Evolutionary conservation across 306 rosid genomes (phyloP), one percentile per base, ranked within the genome.

Genomic region (Pachyrhizus erosus): DNA sequence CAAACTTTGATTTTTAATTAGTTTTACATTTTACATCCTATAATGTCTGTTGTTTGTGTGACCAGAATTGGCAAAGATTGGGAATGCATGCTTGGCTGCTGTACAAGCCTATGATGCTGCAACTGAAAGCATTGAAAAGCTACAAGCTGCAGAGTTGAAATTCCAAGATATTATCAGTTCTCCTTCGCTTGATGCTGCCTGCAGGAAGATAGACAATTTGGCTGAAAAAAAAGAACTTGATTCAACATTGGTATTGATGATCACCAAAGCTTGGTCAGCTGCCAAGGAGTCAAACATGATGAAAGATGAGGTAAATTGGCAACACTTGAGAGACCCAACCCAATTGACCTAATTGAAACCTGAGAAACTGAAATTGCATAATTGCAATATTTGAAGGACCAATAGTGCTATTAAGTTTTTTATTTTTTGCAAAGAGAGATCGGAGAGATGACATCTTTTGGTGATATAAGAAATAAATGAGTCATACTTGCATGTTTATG

Each of bases 231-330:
- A 87, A 62, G 90, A 96, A 78, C 97, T 96, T 4, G 98, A 96
- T 81, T 91, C 98, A 3, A 81, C 99, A 23, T 84, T 93, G 86
- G 99, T 89, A 65, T 87, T 96, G 91, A 96, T 93, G 99, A 92
- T 96, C 83, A 87, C 97, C 76, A 96, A 96, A 89, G 98, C 99
- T 76, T 96, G 97, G 97, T 92, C 98, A 34, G 97, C 93, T 54
- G 96, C 99, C 27, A 96, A 96, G 85, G 98, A 96, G 84, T 79
- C 96, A 5, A 90, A 84, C 88, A 91, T 96, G 98, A 75, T 84
- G 48, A 90, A 93, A 84, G 94, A 91, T 51, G 98, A 96, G 98
- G 99, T 93, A 86, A 79, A 51, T 75, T 80, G 39, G n/a, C n/a
- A n/a, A n/a, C n/a, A n/a, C n/a, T n/a, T n/a, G n/a, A n/a, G n/a